Evolutionary conservation across 2,329 filamentous ascomycete genomes (phyloP).

Genomic region (Penicillium rolfsii): DNA sequence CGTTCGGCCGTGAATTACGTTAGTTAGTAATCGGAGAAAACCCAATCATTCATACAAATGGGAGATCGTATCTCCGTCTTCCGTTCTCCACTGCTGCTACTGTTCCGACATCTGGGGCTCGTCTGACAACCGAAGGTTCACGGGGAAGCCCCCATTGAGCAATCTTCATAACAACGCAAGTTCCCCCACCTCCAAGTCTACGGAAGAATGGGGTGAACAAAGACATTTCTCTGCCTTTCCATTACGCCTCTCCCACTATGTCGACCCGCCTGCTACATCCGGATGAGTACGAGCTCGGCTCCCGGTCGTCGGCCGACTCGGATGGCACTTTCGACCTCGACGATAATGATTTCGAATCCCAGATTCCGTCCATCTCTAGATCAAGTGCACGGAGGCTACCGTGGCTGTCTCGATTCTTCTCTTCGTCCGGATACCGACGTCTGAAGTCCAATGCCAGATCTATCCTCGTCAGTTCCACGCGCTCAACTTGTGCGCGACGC

Average conservation of each 20-base stretch:
- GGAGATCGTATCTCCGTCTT: no score
- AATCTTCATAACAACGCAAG: neutral
- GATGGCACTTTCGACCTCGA: constrained; percentile 48
- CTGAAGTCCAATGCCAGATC: constrained; percentile 33
- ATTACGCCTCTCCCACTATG: constrained; percentile 31
- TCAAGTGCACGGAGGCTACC: constrained; percentile 28
- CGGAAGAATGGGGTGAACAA: neutral
- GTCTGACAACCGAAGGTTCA: neutral
- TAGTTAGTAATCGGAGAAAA: no score
- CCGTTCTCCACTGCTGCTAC: no score
- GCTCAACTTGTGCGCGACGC: constrained; percentile 34
- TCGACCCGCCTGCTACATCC: constrained; percentile 44
- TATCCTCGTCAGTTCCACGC: constrained; percentile 27
- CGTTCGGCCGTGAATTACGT: no score
- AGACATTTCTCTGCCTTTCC: neutral
- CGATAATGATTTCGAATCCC: constrained; percentile 48
- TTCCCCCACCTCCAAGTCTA: neutral
- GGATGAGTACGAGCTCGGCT: constrained; percentile 47
- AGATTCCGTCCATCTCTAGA: constrained; percentile 34
- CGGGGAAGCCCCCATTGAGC: neutral
- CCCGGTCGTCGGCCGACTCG: constrained; percentile 45
- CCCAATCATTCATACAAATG: no score
- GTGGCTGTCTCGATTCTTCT: constrained; percentile 35
- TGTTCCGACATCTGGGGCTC: neutral
- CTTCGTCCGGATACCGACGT: constrained; percentile 37